Evolutionary conservation across 2,329 filamentous ascomycete species (phyloP).

Genomic region (Trichoderma aggressivum): DNA sequence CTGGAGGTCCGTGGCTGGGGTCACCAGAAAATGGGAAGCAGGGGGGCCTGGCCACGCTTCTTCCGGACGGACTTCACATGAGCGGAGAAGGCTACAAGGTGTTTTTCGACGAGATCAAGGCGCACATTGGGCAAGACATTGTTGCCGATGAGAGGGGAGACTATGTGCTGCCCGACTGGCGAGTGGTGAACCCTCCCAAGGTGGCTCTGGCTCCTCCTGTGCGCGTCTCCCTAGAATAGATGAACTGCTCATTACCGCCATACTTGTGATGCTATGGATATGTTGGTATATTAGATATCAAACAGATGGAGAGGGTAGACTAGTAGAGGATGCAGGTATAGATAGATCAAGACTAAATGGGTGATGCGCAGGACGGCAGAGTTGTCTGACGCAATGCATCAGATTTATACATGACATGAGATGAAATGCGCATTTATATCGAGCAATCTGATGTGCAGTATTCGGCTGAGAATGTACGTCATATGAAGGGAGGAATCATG

Average conservation of each 20-base stretch:
- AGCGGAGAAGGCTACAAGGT: slow-evolving; percentile 51
- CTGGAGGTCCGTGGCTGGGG: slow-evolving; percentile 46
- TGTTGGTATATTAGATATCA: not conserved
- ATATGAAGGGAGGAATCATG: not conserved
- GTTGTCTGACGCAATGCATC: not conserved
- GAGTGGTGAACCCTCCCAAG: slow-evolving; percentile 3
- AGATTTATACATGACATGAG: not conserved
- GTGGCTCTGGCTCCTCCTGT: not conserved
- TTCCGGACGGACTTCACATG: slow-evolving; percentile 59
- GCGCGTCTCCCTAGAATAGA: not conserved
- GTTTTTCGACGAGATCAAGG: slow-evolving; percentile 47
- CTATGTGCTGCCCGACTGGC: slow-evolving; percentile 43
- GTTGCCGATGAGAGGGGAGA: slow-evolving; percentile 37
- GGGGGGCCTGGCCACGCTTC: slow-evolving; percentile 49
- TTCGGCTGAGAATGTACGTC: not conserved
- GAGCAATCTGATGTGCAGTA: not conserved
- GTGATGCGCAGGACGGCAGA: not conserved
- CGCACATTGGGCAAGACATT: slow-evolving; percentile 48
- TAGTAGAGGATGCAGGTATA: not conserved
- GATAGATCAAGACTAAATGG: not conserved
- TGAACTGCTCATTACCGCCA: not conserved
- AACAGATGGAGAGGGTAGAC: not conserved
- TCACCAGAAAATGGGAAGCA: slow-evolving; percentile 48
- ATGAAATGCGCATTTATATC: not conserved
- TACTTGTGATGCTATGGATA: not conserved